Evolutionary conservation across 2,329 filamentous ascomycete species (phyloP), one percentile per base, ranked within the genome.

Genomic region (Magnaporthiopsis poae): DNA sequence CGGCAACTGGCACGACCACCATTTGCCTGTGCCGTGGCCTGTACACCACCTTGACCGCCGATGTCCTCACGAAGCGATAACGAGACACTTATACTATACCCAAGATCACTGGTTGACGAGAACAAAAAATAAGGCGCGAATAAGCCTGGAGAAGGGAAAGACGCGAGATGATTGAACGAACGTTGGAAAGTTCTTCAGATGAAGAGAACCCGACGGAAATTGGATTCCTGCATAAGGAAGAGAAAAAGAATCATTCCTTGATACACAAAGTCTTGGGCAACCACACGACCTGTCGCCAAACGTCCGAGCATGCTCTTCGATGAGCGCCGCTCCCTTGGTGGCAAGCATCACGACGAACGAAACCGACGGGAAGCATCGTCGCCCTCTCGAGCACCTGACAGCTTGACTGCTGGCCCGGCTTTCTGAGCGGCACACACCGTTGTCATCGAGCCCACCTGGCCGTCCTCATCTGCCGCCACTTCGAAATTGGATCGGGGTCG

Each of bases 61-160:
- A 64, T 64, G 62, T 64, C 62, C 36, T 64, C 36, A 64, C 39
- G 62, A 64, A 64, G 62, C 62, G 62, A 64, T 64, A n/a, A 56
- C 46, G 62, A 64, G 62, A 64, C 39, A 64, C 62, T 63, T 59
- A 64, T 56, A 64, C 62, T 64, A 64, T 64, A 64, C 62, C 62
- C 62, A 29, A 64, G 25, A 64, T 64, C 62, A 64, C 52, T 64
- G 62, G 62, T 64, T 64, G 63, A 65, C 56, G 63, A 60, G 52
- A 65, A 31, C 31, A 31, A 31, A 31, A 31, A 31, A 31, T 3
- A 60, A 15, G 21, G 56, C 39, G n/a, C 33, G 52, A 64, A 64
- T 39, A 52, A 29, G 36, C 35, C 61, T 39, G n/a, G 61, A 63
- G 35, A 29, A 35, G 61, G 3, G 27, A 63, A 63, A 39, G 61